Percentiles rank a stretch among this genome's conserved stretches.
Conservation (phyloP, 2,329 filamentous ascomycete species). For the Huntiella decipiens region DNA sequence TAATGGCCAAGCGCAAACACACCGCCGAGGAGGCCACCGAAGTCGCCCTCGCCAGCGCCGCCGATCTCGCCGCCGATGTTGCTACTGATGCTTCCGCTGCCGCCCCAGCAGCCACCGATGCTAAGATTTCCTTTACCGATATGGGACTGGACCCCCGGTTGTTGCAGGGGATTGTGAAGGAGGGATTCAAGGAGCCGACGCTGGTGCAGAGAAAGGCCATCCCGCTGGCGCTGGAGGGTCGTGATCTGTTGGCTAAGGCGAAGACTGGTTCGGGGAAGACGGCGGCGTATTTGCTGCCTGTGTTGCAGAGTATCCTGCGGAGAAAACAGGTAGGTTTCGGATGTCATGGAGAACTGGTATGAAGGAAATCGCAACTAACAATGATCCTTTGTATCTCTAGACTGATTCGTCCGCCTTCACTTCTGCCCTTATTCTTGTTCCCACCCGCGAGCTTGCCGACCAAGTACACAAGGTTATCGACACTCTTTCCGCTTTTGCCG, state of each 20-base stretch:
- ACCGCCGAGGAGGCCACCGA: background rate
- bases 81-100: background rate
- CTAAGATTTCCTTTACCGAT: conserved; percentile 41
- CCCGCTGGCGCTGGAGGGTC: conserved; percentile 67
- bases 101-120: background rate
- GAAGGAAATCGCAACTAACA: conserved; percentile 6
- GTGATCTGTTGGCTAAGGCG: conserved; percentile 78
- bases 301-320: conserved; percentile 69
- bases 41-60: background rate
- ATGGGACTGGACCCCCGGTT: conserved; percentile 71
- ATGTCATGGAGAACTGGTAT: too few relatives aligned
- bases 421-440: conserved; percentile 74
- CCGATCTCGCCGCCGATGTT: background rate
- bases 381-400: conserved; percentile 11
- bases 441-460: conserved; percentile 82
- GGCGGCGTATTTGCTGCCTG: conserved; percentile 78
- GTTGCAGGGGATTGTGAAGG: conserved; percentile 66
- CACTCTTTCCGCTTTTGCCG: conserved; percentile 62
- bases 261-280: conserved; percentile 96
- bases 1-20: background rate
- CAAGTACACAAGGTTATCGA: conserved; percentile 70
- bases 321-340: conserved; percentile 41
- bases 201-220: conserved; percentile 74
- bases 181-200: conserved; percentile 75
- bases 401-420: conserved; percentile 34